Percentiles rank a stretch among this genome's conserved stretches.
These are phyloP conservation scores for Beta macrorhiza DNA, from an alignment of 179 eudicot species.

Conservation along the genomic window DNA sequence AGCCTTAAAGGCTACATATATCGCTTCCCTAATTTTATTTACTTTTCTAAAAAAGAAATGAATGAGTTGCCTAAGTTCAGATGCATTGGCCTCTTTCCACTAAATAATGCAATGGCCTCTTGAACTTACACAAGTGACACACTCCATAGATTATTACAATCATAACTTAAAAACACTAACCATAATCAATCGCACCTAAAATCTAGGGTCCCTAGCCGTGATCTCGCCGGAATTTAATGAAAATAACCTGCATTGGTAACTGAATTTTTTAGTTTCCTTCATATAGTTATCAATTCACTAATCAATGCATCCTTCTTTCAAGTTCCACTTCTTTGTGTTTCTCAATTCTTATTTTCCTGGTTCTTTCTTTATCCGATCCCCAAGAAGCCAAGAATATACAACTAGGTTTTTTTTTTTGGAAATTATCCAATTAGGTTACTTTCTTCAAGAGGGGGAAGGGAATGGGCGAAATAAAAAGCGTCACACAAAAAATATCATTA, in stretches of 20 bases:
- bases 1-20: no score
- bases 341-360: constrained; percentile 23
- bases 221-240: constrained; percentile 38
- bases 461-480: no score
- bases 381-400: neutral
- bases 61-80: neutral
- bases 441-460: no score
- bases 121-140: constrained; percentile 21
- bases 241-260: constrained; percentile 19
- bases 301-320: constrained; percentile 23
- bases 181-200: constrained; percentile 20
- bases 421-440: no score
- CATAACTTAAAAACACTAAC: neutral
- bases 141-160: constrained; percentile 24
- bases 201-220: constrained; percentile 33
- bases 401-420: no score
- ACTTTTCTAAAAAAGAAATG: no score
- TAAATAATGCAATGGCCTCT: neutral
- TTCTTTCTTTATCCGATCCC: constrained; percentile 12
- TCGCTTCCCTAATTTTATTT: no score
- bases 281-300: neutral
- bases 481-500: no score
- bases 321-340: constrained; percentile 27
- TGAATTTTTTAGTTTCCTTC: constrained; percentile 1
- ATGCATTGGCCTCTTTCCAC: neutral